Conservation (phyloP, 495 filamentous ascomycete genomes). For the Daldinia loculata region DNA sequence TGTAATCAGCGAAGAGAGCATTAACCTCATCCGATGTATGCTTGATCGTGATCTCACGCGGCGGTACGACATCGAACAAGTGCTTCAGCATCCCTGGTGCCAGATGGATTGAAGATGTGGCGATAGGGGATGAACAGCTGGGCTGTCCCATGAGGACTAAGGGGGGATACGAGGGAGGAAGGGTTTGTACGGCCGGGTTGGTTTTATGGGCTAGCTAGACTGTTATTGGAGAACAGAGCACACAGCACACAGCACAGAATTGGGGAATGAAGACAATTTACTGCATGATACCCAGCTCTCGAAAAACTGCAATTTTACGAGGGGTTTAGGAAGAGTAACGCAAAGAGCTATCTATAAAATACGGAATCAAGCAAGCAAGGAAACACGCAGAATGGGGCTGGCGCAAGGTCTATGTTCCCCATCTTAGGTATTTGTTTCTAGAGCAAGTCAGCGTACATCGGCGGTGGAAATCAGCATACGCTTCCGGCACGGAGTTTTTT, state of each 20-base stretch:
- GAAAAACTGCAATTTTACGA: conserved; percentile 21
- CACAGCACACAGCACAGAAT: conserved; percentile 25
- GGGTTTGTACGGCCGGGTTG: conserved; percentile 20
- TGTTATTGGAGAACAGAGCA: conserved; percentile 28
- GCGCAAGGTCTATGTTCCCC: neutral
- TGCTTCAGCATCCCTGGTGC: conserved; percentile 87
- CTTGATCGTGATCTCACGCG: conserved; percentile 86
- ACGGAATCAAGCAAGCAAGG: conserved; percentile 18
- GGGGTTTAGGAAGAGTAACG: conserved; percentile 21
- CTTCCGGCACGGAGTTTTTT: neutral
- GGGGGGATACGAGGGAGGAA: neutral
- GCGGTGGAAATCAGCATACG: neutral
- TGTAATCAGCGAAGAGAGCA: conserved; percentile 88
- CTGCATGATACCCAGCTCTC: conserved; percentile 39
- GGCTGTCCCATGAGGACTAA: conserved; percentile 7
- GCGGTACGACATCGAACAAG: conserved; percentile 81
- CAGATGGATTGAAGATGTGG: conserved; percentile 45
- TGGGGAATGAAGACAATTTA: conserved; percentile 32
- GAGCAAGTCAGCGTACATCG: neutral
- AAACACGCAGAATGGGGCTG: neutral
- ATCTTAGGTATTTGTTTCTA: conserved; percentile 7
- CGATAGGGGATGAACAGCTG: conserved; percentile 5
- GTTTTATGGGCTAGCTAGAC: conserved; percentile 29
- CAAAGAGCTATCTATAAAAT: conserved; percentile 14
- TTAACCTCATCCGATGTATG: conserved; percentile 89